These are phyloP conservation scores for Orbilia quercus DNA, from an alignment of 2,329 filamentous ascomycete species.

Conservation along the genomic window DNA sequence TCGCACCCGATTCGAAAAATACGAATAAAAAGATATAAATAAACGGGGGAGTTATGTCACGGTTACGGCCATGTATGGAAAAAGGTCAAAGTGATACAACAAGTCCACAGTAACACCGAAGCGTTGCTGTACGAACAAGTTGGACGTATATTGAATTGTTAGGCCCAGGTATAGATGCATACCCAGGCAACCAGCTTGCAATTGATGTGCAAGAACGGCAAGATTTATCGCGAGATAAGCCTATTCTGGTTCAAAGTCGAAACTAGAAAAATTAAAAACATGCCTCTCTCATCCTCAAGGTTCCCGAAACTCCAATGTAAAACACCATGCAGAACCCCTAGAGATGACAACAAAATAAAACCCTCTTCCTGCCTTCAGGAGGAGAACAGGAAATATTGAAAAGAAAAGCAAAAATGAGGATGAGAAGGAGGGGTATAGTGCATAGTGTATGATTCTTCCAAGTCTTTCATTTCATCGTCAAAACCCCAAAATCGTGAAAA, in stretches of 20 bases:
- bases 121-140: too few relatives aligned
- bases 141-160: background rate
- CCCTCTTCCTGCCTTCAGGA: too few relatives aligned
- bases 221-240: background rate
- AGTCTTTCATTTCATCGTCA: slow-evolving; percentile 52
- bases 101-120: background rate
- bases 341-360: slow-evolving; percentile 25
- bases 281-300: slow-evolving; percentile 54
- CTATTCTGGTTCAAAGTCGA: too few relatives aligned
- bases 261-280: background rate
- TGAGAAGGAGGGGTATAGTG: slow-evolving; percentile 22
- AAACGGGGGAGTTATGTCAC: too few relatives aligned
- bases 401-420: slow-evolving; percentile 51
- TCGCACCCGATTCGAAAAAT: too few relatives aligned
- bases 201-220: too few relatives aligned
- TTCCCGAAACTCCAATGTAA: slow-evolving; percentile 45
- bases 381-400: slow-evolving; percentile 19
- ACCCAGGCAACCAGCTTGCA: slow-evolving; percentile 2
- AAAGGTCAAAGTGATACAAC: too few relatives aligned
- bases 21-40: too few relatives aligned
- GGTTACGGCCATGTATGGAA: too few relatives aligned
- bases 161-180: background rate
- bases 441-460: slow-evolving; percentile 56
- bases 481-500: slow-evolving; percentile 25
- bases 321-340: slow-evolving; percentile 44